phyloP scores from a whole-genome alignment of 2,329 filamentous ascomycete species.

The Escovopsis sp. region DNA sequence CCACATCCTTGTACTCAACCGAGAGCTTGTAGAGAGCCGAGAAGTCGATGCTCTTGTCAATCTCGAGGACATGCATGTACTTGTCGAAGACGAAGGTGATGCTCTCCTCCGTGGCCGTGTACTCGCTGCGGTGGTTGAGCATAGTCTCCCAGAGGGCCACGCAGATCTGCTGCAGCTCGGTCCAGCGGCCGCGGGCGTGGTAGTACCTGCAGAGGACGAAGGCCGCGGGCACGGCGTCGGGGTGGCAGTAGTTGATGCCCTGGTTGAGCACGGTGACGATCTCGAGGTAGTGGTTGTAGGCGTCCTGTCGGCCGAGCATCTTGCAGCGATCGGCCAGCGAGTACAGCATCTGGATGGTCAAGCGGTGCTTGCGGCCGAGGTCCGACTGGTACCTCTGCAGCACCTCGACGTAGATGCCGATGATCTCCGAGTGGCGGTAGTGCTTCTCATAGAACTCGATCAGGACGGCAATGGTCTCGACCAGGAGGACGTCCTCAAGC shows the following conservation, averaged over 20 bases:
- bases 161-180: constrained; percentile 29
- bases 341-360: constrained; percentile 21
- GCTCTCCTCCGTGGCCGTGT: constrained; percentile 24
- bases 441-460: constrained; percentile 19
- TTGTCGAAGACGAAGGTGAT: constrained; percentile 26
- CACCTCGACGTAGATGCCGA: constrained; percentile 19
- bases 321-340: constrained; percentile 10
- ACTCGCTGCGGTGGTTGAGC: constrained; percentile 19
- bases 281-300: constrained; percentile 21
- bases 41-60: constrained; percentile 26
- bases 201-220: constrained; percentile 28
- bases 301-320: constrained; percentile 16
- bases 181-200: constrained; percentile 27
- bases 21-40: constrained; percentile 26
- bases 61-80: constrained; percentile 31
- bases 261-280: constrained; percentile 20
- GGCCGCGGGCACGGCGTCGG: constrained; percentile 29
- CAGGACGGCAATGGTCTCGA: constrained; percentile 14
- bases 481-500: constrained; percentile 15
- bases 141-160: constrained; percentile 27
- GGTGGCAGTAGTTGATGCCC: constrained; percentile 17
- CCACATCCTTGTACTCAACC: constrained; percentile 31
- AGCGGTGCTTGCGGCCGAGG: constrained; percentile 12
- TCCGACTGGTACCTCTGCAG: constrained; percentile 17
- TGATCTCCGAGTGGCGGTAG: constrained; percentile 22